Evolutionary conservation across 257 asterid genomes (phyloP).

Genomic region (Cordia subcordata): DNA sequence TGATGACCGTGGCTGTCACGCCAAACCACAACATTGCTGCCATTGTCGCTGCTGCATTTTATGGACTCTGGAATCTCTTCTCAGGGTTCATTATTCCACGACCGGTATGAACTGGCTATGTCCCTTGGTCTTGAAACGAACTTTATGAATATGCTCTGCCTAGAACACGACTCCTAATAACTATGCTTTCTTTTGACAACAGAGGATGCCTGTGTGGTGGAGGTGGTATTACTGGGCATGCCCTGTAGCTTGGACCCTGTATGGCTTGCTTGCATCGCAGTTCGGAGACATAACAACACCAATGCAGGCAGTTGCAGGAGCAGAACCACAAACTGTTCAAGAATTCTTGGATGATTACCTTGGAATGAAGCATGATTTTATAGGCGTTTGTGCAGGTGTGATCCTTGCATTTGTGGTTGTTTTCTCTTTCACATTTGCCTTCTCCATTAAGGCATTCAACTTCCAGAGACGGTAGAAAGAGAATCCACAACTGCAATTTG

Average conservation of each 20-base stretch:
- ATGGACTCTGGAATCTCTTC: slow-evolving; percentile 65
- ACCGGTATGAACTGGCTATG: slow-evolving; percentile 36
- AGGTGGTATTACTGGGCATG: slow-evolving; percentile 16
- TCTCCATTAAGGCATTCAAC: slow-evolving; percentile 56
- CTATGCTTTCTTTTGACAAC: slow-evolving; percentile 12
- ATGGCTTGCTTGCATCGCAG: slow-evolving; percentile 17
- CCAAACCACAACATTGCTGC: slow-evolving; percentile 74
- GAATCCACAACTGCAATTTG: not conserved
- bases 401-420: slow-evolving; percentile 39
- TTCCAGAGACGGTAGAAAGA: slow-evolving; percentile 55
- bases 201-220: slow-evolving; percentile 63
- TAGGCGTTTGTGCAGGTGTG: slow-evolving; percentile 56
- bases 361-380: slow-evolving; percentile 46
- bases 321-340: slow-evolving; percentile 38
- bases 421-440: slow-evolving; percentile 62
- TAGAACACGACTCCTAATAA: not conserved
- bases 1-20: slow-evolving; percentile 81
- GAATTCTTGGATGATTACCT: slow-evolving; percentile 45
- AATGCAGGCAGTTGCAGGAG: slow-evolving; percentile 9
- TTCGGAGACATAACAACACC: slow-evolving; percentile 11
- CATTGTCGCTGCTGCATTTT: slow-evolving; percentile 57
- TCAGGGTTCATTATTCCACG: slow-evolving; percentile 75
- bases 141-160: too few species aligned
- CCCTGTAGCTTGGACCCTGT: slow-evolving; percentile 15
- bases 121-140: not conserved